Base-by-base conservation (phyloP, 495 filamentous ascomycete species). In the Melanomma pulvis-pyrius region DNA sequence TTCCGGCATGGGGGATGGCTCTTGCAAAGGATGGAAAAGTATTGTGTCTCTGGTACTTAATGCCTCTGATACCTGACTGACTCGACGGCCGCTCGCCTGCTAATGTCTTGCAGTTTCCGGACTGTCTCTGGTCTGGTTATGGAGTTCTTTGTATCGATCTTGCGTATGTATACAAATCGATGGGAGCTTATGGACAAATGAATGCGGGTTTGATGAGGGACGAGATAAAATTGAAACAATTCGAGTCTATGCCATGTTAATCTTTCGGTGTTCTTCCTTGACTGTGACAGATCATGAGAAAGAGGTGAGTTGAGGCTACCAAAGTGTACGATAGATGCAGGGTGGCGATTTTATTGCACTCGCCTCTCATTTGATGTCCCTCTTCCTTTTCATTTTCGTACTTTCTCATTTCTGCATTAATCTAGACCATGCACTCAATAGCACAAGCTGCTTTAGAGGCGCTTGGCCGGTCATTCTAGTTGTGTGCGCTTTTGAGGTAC, bases 11-110 rank as follows among this genome's bases (percentile, higher is more conserved):
- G 46, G 22, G 19, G 48, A 51, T 21, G 17, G 17, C 32, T 55
- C 26, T 24, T 51, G 34, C 48, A 41, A 47, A 53, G 53, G 53
- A 58, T 28, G 62, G 54, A 65, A 65, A 65, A 65, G 62, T 59
- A 58, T 58, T 56, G 61, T 64, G 62, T 65, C 36, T 59, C 32
- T 55, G 62, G 34, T 56, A 58, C 62, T 52, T 50, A 36, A 58
- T 56, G 54, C 53, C 53, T 36, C 53, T 65, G 62, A 65, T 59
- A 32, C 26, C 48, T 55, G 52, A 62, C 30, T 54, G 61, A 63
- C 32, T 36, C 49, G 61, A 63, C 51, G 61, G 41, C 61, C 41
- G 39, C 8, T 26, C 32, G 39, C 48, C 41, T 50, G 48, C 48
- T 25, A 11, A 44, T 44, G 39, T 44, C 39, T 44, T 44, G 39